A percentile compares a stretch with the other conserved stretches of the same genome.
Conservation (phyloP, 345 rosid species). For the Linum lewisii region DNA sequence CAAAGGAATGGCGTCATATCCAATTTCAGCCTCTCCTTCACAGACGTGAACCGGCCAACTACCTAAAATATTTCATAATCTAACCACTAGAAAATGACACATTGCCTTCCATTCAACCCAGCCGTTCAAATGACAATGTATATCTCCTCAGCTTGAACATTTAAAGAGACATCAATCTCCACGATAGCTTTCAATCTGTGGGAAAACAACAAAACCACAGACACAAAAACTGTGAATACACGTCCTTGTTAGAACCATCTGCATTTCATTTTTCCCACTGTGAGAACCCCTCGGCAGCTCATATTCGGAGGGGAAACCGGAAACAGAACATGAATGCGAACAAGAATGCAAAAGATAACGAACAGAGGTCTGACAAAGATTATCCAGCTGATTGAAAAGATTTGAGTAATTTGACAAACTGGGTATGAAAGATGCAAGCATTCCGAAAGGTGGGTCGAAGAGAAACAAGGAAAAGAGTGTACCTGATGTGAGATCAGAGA, state of each 20-base stretch:
- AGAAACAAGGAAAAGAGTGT: slow-evolving; percentile 9
- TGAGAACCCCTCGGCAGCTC: background rate
- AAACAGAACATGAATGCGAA: background rate
- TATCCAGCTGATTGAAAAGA: background rate
- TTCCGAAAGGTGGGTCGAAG: slow-evolving; percentile 16
- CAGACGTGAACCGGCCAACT: background rate
- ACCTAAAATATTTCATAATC: background rate
- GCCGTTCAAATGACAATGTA: background rate
- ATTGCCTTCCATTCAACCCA: background rate
- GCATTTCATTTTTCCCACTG: background rate
- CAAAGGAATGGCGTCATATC: background rate
- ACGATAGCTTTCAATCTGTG: background rate
- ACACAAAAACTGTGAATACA: too few relatives aligned
- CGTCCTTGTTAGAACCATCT: background rate
- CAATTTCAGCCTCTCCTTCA: background rate
- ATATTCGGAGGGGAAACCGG: background rate
- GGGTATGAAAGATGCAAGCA: slow-evolving; percentile 15
- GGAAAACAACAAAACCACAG: background rate
- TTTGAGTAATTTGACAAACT: slow-evolving; percentile 9
- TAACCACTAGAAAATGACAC: background rate
- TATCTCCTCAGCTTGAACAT: background rate
- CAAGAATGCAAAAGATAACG: background rate
- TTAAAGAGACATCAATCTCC: background rate
- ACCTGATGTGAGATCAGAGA: slow-evolving; percentile 13
- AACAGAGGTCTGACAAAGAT: background rate